Evolutionary conservation across 495 filamentous ascomycete genomes (phyloP).

Genomic region (Penicillium lagena): DNA sequence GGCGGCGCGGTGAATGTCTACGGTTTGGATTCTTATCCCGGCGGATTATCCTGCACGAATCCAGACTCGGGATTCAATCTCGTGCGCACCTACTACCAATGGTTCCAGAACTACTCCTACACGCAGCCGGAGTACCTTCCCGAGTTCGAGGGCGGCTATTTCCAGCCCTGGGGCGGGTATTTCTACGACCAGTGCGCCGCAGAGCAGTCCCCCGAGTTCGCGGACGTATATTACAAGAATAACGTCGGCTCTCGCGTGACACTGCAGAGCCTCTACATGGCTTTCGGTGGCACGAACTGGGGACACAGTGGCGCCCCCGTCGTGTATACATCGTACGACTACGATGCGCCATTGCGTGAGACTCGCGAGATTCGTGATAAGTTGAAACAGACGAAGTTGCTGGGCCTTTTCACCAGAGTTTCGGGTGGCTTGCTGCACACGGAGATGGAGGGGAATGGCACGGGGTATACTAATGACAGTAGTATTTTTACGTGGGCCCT

Average conservation of each 20-base stretch:
- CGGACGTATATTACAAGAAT: constrained; percentile 52
- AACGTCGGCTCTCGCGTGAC: constrained; percentile 46
- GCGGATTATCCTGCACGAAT: constrained; percentile 47
- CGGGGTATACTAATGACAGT: constrained; percentile 39
- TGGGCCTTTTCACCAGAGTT: constrained; percentile 50
- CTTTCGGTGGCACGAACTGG: constrained; percentile 54
- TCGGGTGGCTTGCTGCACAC: constrained; percentile 47
- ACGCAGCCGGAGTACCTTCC: constrained; percentile 46
- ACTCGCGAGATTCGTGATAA: constrained; percentile 38
- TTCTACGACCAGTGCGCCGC: constrained; percentile 41
- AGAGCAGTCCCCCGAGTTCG: constrained; percentile 43
- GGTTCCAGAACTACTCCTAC: constrained; percentile 49
- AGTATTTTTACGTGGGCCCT: constrained; percentile 46
- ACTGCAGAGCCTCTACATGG: constrained; percentile 49
- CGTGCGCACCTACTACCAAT: constrained; percentile 48
- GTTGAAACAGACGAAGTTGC: constrained; percentile 46
- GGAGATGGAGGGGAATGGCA: constrained; percentile 51
- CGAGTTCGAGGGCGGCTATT: constrained; percentile 50
- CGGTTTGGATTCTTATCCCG: constrained; percentile 49
- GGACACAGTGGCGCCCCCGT: constrained; percentile 41
- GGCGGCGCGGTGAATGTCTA: constrained; percentile 52
- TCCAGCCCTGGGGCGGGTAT: constrained; percentile 46
- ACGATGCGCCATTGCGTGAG: constrained; percentile 37
- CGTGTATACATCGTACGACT: constrained; percentile 47
- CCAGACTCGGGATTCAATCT: constrained; percentile 42